Percentiles rank a stretch among this genome's conserved stretches.
phyloP scores from a whole-genome alignment of 1,139 yeast genomes.

The Candida pseudoviswanathii region DNA sequence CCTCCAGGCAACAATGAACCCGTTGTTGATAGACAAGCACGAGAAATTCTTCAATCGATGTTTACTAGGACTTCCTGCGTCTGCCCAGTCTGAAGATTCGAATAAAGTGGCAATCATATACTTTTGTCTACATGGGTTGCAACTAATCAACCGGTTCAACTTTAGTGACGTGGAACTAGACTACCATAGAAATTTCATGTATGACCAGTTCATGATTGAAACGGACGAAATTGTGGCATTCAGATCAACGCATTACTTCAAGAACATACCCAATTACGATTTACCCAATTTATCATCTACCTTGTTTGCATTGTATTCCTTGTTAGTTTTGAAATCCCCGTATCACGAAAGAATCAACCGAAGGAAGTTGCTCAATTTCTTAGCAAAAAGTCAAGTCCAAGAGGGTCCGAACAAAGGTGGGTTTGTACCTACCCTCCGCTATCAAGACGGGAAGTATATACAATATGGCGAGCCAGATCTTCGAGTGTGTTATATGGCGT shows the following conservation, averaged over 20 bases:
- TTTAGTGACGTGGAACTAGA: constrained; percentile 26
- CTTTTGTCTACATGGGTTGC: constrained; percentile 67
- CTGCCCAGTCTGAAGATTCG: constrained; percentile 60
- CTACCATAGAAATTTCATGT: constrained; percentile 48
- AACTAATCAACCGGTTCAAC: constrained; percentile 46
- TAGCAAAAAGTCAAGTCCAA: constrained; percentile 53
- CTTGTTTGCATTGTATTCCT: constrained; percentile 58
- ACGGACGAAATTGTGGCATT: constrained; percentile 47
- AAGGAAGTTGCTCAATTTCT: constrained; percentile 49
- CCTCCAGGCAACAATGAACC: background rate
- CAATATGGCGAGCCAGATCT: constrained; percentile 69
- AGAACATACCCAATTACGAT: constrained; percentile 42
- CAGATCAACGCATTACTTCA: constrained; percentile 54
- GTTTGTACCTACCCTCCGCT: constrained; percentile 37
- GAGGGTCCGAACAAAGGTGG: constrained; percentile 62
- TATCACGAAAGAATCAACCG: constrained; percentile 41
- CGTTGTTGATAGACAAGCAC: constrained; percentile 38
- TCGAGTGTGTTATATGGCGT: constrained; percentile 75
- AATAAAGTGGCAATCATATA: constrained; percentile 65
- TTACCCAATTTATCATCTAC: constrained; percentile 70
- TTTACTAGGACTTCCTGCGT: constrained; percentile 51
- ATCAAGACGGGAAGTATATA: constrained; percentile 21
- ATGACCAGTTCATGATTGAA: constrained; percentile 46
- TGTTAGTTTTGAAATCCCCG: constrained; percentile 50
- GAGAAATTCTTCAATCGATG: constrained; percentile 53